Conservation (phyloP, 805 yeast species). For the Myxozyma melibiosi region DNA sequence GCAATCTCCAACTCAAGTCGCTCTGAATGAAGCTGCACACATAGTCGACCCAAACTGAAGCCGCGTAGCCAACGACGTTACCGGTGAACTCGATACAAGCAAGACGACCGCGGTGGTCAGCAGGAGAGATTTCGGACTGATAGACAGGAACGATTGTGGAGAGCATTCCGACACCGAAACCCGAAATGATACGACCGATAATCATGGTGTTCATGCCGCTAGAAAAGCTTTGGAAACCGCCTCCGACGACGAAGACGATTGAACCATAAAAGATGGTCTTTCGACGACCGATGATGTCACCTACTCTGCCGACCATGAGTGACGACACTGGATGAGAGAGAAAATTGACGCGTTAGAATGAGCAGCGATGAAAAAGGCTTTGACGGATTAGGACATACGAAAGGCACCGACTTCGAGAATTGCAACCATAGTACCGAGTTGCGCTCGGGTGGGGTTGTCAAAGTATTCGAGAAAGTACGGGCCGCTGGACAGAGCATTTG, state of each 20-base stretch:
- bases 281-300: slow-evolving; percentile 79
- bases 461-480: slow-evolving; percentile 69
- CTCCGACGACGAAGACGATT: slow-evolving; percentile 74
- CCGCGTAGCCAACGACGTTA: slow-evolving; percentile 76
- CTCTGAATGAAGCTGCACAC: slow-evolving; percentile 65
- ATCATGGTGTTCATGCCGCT: slow-evolving; percentile 57
- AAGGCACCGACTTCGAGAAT: slow-evolving; percentile 83
- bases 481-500: slow-evolving; percentile 42
- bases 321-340: slow-evolving; percentile 58
- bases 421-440: slow-evolving; percentile 84
- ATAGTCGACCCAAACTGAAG: slow-evolving; percentile 88
- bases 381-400: slow-evolving; percentile 4
- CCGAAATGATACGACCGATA: slow-evolving; percentile 76
- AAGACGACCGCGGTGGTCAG: slow-evolving; percentile 78
- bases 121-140: slow-evolving; percentile 86
- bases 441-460: slow-evolving; percentile 69
- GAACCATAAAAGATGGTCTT: slow-evolving; percentile 81
- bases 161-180: slow-evolving; percentile 84
- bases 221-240: slow-evolving; percentile 68
- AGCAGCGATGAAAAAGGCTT: background rate
- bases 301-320: slow-evolving; percentile 71
- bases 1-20: slow-evolving; percentile 54
- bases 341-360: background rate
- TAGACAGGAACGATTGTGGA: slow-evolving; percentile 85
- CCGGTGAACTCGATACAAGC: slow-evolving; percentile 91